Percentiles rank a stretch among this genome's conserved stretches.
phyloP scores from a whole-genome alignment of 345 rosid species.

The Citrus hindsii region DNA sequence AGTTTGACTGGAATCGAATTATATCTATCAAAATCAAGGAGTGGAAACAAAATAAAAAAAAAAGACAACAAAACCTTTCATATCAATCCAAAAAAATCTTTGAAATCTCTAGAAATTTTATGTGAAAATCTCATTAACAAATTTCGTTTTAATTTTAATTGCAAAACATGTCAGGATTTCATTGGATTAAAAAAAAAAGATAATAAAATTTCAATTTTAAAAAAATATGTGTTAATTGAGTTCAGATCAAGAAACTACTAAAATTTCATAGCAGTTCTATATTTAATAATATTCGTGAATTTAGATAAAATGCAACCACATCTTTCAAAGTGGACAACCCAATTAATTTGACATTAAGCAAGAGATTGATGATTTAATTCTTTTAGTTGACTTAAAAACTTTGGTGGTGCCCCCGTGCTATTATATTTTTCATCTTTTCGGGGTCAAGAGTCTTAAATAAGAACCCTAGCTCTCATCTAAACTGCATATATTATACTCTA shows the following conservation, averaged over 20 bases:
- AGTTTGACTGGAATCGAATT: background rate
- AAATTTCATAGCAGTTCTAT: background rate
- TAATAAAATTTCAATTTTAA: too few relatives aligned
- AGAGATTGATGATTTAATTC: background rate
- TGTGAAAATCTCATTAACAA: too few relatives aligned
- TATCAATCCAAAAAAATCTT: too few relatives aligned
- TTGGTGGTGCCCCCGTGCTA: too few relatives aligned
- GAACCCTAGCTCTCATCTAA: background rate
- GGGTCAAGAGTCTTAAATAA: background rate
- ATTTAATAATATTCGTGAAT: background rate
- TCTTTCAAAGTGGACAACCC: background rate
- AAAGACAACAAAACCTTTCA: too few relatives aligned
- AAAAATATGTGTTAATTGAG: background rate
- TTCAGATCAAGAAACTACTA: background rate
- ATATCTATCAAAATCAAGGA: background rate
- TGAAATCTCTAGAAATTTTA: too few relatives aligned
- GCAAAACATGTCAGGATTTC: too few relatives aligned
- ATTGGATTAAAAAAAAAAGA: too few relatives aligned
- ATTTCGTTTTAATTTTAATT: too few relatives aligned
- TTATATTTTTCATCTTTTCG: background rate
- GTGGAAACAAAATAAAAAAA: too few relatives aligned
- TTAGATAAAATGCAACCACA: background rate
- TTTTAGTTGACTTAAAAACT: background rate
- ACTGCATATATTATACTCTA: background rate
- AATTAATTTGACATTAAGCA: background rate